Evolutionary conservation across 306 rosid genomes (phyloP).

Genomic region (Casuarina cunninghamiana): DNA sequence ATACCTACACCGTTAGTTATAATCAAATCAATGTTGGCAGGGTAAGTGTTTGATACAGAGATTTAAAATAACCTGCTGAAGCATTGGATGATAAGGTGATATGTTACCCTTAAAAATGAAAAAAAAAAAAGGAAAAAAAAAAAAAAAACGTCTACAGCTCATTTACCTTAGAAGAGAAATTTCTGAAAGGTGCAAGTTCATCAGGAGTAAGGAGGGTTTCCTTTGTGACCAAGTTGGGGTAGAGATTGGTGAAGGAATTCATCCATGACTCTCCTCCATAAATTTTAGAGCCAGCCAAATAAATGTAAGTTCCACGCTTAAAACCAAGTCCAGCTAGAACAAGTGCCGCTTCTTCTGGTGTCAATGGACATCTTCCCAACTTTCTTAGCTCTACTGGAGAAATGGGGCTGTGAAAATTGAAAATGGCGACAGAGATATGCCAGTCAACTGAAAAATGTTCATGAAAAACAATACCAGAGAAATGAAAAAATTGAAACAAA

Average conservation of each 20-base stretch:
- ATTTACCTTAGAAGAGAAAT: constrained; percentile 87
- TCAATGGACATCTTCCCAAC: constrained; percentile 85
- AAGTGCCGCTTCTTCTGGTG: constrained; percentile 97
- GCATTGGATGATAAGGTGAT: neutral
- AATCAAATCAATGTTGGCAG: neutral
- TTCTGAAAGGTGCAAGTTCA: constrained; percentile 82
- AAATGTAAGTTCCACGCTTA: constrained; percentile 64
- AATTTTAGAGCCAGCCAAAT: constrained; percentile 83
- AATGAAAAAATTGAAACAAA: constrained; percentile 8
- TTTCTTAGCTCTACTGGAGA: constrained; percentile 63
- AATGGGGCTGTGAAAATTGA: constrained; percentile 40
- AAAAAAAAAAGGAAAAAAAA: neutral
- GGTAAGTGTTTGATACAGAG: neutral
- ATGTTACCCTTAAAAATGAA: neutral
- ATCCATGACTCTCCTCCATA: constrained; percentile 78
- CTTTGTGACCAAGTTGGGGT: constrained; percentile 85
- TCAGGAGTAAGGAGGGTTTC: constrained; percentile 65
- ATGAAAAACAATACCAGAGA: constrained; percentile 8
- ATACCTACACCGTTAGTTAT: neutral
- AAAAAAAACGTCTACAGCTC: neutral
- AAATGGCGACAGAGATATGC: constrained; percentile 12
- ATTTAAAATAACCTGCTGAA: neutral
- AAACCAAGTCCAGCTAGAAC: constrained; percentile 86
- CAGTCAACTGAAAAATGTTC: constrained; percentile 3
- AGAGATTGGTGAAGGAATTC: constrained; percentile 72